Evolutionary conservation across 805 yeast species (phyloP), one percentile per base, ranked within the genome.

Genomic region (Saccharomycopsis fermentans): DNA sequence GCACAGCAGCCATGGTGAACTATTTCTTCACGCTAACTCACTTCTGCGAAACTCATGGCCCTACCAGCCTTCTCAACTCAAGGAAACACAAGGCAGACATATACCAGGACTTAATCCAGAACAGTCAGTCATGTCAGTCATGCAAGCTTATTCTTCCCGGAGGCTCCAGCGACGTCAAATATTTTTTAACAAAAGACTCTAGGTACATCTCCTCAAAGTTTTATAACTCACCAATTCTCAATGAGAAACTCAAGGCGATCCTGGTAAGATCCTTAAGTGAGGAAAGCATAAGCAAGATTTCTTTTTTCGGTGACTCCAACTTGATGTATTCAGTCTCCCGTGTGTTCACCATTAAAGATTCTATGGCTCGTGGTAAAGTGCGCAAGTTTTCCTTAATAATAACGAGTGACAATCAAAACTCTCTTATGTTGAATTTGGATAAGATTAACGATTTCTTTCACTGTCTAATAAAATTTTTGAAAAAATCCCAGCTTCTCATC

Each of bases 11-110:
- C 11, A 60, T 60, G 63, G 57, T 48, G 21, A 35, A 60, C 26
- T 60, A 53, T 26, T 58, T 50, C 43, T 61, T 61, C 54, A 59
- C 63, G 1, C 54, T 61, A 16, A 62, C 61, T 1, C 63, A 61
- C 52, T 61, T 61, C 35, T 61, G 63, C 34, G 63, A 61, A 26
- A 56, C 59, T 17, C 63, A 61, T 32, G 63, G 63, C 1, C 63
- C 63, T n/a, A 59, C 55, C 6, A n/a, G 56, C 11, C 26, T 61
- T n/a, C 26, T 58, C 29, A 55, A 50, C 21, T 56, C 63, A 12
- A n/a, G 62, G 40, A 39, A 54, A 39, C 53, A 58, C 29, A 37
- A 26, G n/a, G 52, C 29, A 5, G 35, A 17, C 5, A 35, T 43
- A 11, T 19, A 32, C n/a, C 32, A 52, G n/a, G 34, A 36, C 16